Evolutionary conservation across 306 rosid species (phyloP), one percentile per base, ranked within the genome.

Genomic region (Gastrolobium bilobum): DNA sequence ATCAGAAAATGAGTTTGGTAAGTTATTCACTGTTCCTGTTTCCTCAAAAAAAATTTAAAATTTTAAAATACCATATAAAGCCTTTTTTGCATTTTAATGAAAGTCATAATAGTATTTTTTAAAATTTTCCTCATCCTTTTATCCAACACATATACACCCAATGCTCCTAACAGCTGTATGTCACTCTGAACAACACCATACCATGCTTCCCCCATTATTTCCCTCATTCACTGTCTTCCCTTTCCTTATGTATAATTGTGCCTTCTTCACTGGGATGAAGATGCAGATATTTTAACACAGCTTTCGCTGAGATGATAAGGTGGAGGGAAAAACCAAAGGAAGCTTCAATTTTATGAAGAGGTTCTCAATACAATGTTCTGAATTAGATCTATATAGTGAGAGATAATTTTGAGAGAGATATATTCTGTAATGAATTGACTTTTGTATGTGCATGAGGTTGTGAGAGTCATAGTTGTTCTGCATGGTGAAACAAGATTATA

Each of bases 181-280:
- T 68, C 74, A 47, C 74, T n/a, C 74, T 47, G 7, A 29, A 60
- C 38, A 71, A 35, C 63, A 10, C 30, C 37, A 48, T 42, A 39
- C 35, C 37, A 7, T 20, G 43, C 43, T 52, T 39, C 50, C 48
- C 13, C 39, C 11, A 9, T 66, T 10, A 68, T 46, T 30, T 31
- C 73, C 31, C 11, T 68, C 9, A 68, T 33, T 47, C 10, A 66
- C 31, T 10, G 0, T 10, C 59, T 6, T 7, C 44, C 20, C 37
- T 31, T 30, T 48, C 48, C 59, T 68, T 13, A 2, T 34, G 43
- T 33, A 31, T 68, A 30, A 68, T 68, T 47, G 7, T 5, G 44
- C 40, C 30, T 3, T 40, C 34, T 11, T 13, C 39, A 51, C 10
- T 31, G 31, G 58, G 31, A 47, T 68, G 5, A 30, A 68, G 44